Evolutionary conservation across 169 alveolate species (phyloP), one percentile per base, ranked within the genome.

Genomic region (Miamiensis avidus): DNA sequence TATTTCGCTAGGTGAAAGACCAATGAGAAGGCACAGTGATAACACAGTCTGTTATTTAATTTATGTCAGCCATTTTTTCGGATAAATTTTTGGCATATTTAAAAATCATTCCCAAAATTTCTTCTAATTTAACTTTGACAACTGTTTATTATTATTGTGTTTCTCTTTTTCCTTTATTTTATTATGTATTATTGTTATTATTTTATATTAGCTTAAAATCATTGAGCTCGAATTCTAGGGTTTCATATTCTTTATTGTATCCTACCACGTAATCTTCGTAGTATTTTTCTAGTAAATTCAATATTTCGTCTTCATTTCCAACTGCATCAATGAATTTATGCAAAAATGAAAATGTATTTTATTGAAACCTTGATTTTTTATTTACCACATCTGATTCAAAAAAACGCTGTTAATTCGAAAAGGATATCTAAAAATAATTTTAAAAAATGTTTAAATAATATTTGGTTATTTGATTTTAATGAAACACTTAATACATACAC

Each of bases 91-190:
- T 91, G 15, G 89, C 86, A 81, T 89, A 89, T 76, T 89, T 82
- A 31, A 94, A 84, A 31, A 92, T 81, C 93, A 91, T 87, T 29
- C 92, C 95, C n/a, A 92, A 81, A 77, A 92, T 31, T 83, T 92
- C 96, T 78, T 91, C 96, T 25, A 92, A 78, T 31, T 87, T 49
- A 49, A 11, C 20, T 49, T 49, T 49, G 49, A 83, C 72, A n/a
- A n/a, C n/a, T n/a, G n/a, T n/a, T n/a, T n/a, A n/a, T n/a, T n/a
- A n/a, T n/a, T n/a, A n/a, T n/a, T n/a, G n/a, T n/a, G n/a, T n/a
- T n/a, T n/a, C n/a, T n/a, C n/a, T 11, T 49, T 49, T 49, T 49
- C 4, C 69, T 4, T 79, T 29, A 94, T 28, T 65, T 88, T 82
- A 25, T 74, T 81, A 34, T 81, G 84, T 79, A 25, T n/a, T n/a